Percentiles rank a stretch among this genome's conserved stretches.
These are phyloP conservation scores for Podaxis sp. DNA, from an alignment of 768 basidiomycete genomes.

Conservation along the genomic window DNA sequence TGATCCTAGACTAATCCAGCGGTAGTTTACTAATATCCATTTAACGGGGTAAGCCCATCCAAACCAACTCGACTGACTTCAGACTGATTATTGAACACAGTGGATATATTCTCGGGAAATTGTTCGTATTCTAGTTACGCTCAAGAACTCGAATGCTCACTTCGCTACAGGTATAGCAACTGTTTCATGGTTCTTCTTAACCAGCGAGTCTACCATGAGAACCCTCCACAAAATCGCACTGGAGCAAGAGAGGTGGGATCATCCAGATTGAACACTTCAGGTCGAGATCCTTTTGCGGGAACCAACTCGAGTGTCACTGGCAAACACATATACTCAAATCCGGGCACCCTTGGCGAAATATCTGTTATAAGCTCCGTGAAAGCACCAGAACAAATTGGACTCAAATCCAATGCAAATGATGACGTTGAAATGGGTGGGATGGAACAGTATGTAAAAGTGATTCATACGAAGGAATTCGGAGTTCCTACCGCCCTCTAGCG, in stretches of 20 bases:
- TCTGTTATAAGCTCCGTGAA: not conserved
- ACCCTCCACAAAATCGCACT: not conserved
- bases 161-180: slow-evolving; percentile 3
- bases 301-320: not conserved
- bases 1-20: not conserved
- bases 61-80: too few species aligned
- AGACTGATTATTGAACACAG: not conserved
- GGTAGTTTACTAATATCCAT: not conserved
- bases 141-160: not conserved
- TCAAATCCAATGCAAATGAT: not conserved
- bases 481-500: too few species aligned
- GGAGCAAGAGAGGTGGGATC: not conserved
- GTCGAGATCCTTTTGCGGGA: not conserved
- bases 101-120: slow-evolving; percentile 4
- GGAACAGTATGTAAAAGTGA: not conserved
- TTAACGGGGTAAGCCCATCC: not conserved
- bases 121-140: not conserved
- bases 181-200: slow-evolving; percentile 10
- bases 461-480: not conserved
- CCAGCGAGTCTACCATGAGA: slow-evolving; percentile 1
- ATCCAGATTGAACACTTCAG: not conserved
- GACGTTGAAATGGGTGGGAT: not conserved
- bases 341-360: not conserved
- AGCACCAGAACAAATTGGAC: not conserved
- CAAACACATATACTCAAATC: not conserved